phyloP scores from a whole-genome alignment of 2,329 filamentous ascomycete species.

The Fusarium luffae region DNA sequence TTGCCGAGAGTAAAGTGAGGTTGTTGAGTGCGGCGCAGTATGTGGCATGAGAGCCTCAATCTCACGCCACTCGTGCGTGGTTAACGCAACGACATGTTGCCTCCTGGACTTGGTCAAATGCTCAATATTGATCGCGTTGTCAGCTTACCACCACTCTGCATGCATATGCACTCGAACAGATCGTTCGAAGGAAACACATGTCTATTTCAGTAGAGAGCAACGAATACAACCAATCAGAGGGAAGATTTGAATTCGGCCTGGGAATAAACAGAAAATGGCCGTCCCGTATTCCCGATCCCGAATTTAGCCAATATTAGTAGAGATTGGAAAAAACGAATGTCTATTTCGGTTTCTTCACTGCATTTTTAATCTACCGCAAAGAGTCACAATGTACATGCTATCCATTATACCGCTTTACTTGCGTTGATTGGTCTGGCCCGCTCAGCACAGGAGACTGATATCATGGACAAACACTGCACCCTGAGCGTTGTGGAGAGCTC shows the following conservation, averaged over 20 bases:
- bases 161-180: background rate
- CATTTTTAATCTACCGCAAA: background rate
- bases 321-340: no score
- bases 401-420: background rate
- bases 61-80: constrained; percentile 7
- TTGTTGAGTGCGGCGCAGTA: constrained; percentile 2
- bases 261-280: background rate
- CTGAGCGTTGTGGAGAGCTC: background rate
- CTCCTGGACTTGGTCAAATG: no score
- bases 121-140: background rate
- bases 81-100: background rate
- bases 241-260: background rate
- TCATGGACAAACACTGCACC: background rate
- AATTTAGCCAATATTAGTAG: background rate
- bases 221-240: background rate
- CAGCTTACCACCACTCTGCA: background rate
- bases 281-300: background rate
- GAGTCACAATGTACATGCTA: background rate
- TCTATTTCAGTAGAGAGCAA: background rate
- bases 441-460: background rate
- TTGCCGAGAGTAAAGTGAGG: background rate
- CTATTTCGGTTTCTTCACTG: background rate
- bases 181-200: background rate
- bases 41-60: background rate
- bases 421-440: background rate